A percentile compares a stretch with the other conserved stretches of the same genome.
Conservation (phyloP, 352 stramenopile species). For the Pythium brachiatum region DNA sequence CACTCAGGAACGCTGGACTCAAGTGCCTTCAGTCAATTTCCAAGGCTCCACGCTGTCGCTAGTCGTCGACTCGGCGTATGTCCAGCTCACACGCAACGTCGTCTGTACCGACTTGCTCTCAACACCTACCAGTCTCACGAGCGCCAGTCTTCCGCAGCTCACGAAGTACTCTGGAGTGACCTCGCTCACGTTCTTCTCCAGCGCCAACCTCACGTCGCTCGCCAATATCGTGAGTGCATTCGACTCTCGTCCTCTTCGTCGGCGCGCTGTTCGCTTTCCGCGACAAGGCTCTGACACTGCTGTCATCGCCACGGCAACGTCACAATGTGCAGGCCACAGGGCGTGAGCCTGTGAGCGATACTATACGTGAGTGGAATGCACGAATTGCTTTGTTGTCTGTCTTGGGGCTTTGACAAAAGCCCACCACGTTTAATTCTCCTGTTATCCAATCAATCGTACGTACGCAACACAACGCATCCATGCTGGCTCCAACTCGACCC, state of each 20-base stretch:
- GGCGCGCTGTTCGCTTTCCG: constrained; percentile 6
- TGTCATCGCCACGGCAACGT: background rate
- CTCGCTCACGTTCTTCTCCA: constrained; percentile 26
- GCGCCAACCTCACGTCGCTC: constrained; percentile 9
- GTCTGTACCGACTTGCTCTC: constrained; percentile 25
- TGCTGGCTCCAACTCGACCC: too few relatives aligned
- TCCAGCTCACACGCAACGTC: constrained; percentile 25
- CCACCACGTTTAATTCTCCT: too few relatives aligned
- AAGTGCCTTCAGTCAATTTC: constrained; percentile 11
- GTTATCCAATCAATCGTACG: too few relatives aligned
- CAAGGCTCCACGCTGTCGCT: constrained; percentile 5
- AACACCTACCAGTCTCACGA: background rate
- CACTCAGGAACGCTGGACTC: constrained; percentile 20
- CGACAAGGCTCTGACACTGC: background rate
- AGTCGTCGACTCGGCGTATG: constrained; percentile 18
- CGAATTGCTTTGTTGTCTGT: too few relatives aligned
- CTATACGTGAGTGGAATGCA: too few relatives aligned
- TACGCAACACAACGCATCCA: too few relatives aligned
- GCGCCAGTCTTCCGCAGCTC: background rate
- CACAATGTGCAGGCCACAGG: background rate
- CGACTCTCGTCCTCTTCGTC: constrained; percentile 10
- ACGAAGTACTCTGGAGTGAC: constrained; percentile 20
- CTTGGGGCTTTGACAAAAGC: too few relatives aligned
- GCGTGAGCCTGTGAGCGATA: background rate
- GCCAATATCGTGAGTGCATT: constrained; percentile 1